A percentile compares a stretch with the other conserved stretches of the same genome.
Conservation (phyloP, 2,329 filamentous ascomycete species). For the Claviceps pazoutovae region DNA sequence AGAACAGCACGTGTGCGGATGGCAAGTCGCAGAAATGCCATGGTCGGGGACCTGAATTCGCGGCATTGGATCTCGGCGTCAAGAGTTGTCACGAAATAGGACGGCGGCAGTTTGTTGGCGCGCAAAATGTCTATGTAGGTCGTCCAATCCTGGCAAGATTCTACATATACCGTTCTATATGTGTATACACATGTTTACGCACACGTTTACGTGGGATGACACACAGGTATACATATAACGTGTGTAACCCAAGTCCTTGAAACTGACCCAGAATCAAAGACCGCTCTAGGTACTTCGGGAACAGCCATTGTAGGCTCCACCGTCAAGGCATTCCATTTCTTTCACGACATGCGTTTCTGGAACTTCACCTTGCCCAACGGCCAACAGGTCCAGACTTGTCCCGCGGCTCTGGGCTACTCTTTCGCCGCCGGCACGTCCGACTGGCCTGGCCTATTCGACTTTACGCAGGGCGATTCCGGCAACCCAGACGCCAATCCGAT, state of each 20-base stretch:
- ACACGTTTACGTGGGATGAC: too few species aligned
- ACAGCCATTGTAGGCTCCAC: slow-evolving; percentile 45
- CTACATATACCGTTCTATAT: too few species aligned
- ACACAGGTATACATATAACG: too few species aligned
- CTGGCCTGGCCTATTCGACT: slow-evolving; percentile 82
- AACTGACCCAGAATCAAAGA: not conserved
- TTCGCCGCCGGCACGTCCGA: slow-evolving; percentile 91
- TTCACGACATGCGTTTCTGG: slow-evolving; percentile 67
- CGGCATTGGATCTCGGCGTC: slow-evolving; percentile 53
- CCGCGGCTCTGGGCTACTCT: slow-evolving; percentile 77
- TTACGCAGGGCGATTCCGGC: slow-evolving; percentile 71
- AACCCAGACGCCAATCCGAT: slow-evolving; percentile 57
- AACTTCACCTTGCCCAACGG: slow-evolving; percentile 63
- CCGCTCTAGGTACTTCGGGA: slow-evolving; percentile 27
- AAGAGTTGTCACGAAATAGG: slow-evolving; percentile 67
- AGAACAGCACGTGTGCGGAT: slow-evolving; percentile 71
- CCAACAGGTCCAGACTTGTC: slow-evolving; percentile 57
- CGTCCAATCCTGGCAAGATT: too few species aligned
- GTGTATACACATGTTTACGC: too few species aligned
- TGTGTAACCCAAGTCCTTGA: not conserved
- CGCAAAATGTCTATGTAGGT: slow-evolving; percentile 29
- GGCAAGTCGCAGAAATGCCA: slow-evolving; percentile 59
- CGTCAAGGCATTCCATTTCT: slow-evolving; percentile 75
- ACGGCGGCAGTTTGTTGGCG: slow-evolving; percentile 52
- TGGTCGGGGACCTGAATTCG: slow-evolving; percentile 57